These are phyloP conservation scores for Thermomyces lanuginosus DNA, from an alignment of 2,329 filamentous ascomycete genomes.

Conservation along the genomic window DNA sequence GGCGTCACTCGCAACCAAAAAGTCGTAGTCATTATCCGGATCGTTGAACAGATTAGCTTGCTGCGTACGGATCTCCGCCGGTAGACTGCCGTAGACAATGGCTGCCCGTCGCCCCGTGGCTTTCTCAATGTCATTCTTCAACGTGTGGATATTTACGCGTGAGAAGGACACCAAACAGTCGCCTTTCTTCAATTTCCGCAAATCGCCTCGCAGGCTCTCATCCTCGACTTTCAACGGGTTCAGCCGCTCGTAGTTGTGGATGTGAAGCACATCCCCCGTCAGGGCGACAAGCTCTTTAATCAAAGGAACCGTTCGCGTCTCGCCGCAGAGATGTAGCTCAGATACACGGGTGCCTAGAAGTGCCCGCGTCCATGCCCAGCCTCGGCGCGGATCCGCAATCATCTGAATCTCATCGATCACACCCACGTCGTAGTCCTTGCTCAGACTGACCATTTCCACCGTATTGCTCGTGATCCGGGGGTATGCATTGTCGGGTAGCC, in stretches of 20 bases:
- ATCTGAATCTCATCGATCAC: conserved; percentile 99
- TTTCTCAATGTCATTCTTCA: conserved; percentile 64
- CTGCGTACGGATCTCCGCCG: conserved; percentile 79
- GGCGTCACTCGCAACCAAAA: conserved; percentile 80
- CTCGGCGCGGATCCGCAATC: conserved; percentile 64
- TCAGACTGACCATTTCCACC: conserved; percentile 67
- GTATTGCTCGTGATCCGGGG: conserved; percentile 63
- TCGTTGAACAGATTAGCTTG: conserved; percentile 92
- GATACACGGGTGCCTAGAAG: conserved; percentile 71
- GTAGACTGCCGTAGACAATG: conserved; percentile 80
- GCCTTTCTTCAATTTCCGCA: conserved; percentile 60
- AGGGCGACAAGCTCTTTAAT: conserved; percentile 61
- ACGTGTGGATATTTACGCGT: conserved; percentile 59
- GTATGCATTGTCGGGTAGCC: conserved; percentile 44
- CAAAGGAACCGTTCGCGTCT: conserved; percentile 64
- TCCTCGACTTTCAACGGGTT: conserved; percentile 56
- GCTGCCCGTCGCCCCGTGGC: conserved; percentile 65
- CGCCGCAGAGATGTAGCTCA: conserved; percentile 87
- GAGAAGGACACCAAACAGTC: conserved; percentile 84
- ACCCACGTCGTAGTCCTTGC: conserved; percentile 57
- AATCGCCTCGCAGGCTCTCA: conserved; percentile 45
- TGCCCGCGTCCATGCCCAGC: conserved; percentile 90
- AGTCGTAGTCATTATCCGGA: conserved; percentile 88
- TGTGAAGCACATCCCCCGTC: conserved; percentile 63
- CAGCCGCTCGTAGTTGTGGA: conserved; percentile 71